Evolutionary conservation across 1,284 basidiomycete species (phyloP).

Genomic region (Boletus mariae): DNA sequence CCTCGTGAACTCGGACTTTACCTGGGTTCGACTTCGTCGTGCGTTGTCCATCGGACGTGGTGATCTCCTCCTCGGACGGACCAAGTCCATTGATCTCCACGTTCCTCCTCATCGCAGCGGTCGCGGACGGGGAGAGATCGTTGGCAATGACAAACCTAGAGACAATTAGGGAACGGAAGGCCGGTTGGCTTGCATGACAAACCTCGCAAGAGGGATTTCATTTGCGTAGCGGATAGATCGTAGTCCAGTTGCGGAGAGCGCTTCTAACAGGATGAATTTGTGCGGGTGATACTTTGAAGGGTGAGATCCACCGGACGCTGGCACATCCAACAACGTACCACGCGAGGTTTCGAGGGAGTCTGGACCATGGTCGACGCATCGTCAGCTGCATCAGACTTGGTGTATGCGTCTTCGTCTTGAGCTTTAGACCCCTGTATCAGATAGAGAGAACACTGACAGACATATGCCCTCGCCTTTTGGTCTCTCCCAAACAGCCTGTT

Average conservation of each 20-base stretch:
- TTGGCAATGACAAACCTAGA: conserved; percentile 85
- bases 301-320: conserved; percentile 1
- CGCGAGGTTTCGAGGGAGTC: conserved; percentile 14
- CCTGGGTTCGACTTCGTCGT: conserved; percentile 33
- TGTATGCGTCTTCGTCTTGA: conserved; percentile 4
- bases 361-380: background rate
- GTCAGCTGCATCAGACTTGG: background rate
- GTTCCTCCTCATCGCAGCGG: conserved; percentile 86
- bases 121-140: conserved; percentile 83
- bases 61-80: conserved; percentile 28
- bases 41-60: conserved; percentile 17
- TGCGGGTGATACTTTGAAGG: conserved; percentile 48
- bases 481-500: conserved; percentile 25
- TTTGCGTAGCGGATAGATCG: conserved; percentile 97
- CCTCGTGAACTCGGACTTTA: conserved; percentile 82
- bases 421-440: conserved; percentile 2
- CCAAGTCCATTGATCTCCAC: conserved; percentile 85
- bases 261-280: conserved; percentile 86
- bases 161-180: conserved; percentile 4
- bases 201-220: conserved; percentile 92
- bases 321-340: conserved; percentile 19
- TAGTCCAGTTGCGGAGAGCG: conserved; percentile 92
- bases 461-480: conserved; percentile 25
- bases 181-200: conserved; percentile 7
- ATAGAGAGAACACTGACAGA: background rate